A percentile compares a stretch with the other conserved stretches of the same genome.
Evolutionary conservation across 1,284 basidiomycete genomes (phyloP).

Genomic region (Puccinia brachypodii): DNA sequence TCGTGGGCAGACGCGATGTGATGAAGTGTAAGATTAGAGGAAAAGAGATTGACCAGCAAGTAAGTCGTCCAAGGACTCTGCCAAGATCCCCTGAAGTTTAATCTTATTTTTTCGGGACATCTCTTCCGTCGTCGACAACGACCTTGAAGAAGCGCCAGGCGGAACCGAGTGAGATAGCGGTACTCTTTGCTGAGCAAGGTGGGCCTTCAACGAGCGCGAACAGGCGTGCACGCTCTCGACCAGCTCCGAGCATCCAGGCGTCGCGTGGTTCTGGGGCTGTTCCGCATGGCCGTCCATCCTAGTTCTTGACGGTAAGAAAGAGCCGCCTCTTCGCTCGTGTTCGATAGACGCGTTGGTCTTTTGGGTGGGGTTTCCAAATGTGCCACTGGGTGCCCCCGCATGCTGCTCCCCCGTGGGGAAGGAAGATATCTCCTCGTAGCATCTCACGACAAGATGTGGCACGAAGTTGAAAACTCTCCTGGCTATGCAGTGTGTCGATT

Average conservation of each 20-base stretch:
- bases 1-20: not conserved
- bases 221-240: conserved; percentile 2
- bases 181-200: not conserved
- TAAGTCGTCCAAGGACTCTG: not conserved
- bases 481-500: too few relatives aligned
- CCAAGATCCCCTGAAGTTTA: not conserved
- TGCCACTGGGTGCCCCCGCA: too few relatives aligned
- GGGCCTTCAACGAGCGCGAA: not conserved
- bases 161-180: not conserved
- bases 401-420: too few relatives aligned
- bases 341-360: too few relatives aligned
- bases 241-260: not conserved
- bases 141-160: not conserved
- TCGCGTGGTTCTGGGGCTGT: not conserved
- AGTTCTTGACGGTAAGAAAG: not conserved
- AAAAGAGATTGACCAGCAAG: not conserved
- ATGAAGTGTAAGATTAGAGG: not conserved
- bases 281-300: not conserved
- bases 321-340: too few relatives aligned
- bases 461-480: too few relatives aligned
- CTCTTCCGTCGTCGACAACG: not conserved
- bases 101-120: not conserved
- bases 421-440: too few relatives aligned
- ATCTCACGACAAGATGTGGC: too few relatives aligned
- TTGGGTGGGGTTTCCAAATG: too few relatives aligned